phyloP scores from a whole-genome alignment of 2,329 filamentous ascomycete species.

The Ceratocystis eucalypticola region DNA sequence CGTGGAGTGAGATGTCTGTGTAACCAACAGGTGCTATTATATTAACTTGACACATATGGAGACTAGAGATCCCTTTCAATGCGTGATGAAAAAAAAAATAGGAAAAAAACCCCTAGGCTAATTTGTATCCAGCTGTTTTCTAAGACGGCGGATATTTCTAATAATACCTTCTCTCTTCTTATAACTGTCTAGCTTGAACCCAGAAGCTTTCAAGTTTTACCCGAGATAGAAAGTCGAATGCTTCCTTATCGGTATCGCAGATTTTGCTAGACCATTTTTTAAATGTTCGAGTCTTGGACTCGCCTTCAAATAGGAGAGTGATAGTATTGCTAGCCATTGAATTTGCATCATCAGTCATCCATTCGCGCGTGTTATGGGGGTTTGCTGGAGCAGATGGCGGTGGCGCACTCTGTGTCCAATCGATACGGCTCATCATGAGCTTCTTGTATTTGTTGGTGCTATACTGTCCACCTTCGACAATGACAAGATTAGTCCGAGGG shows the following conservation, averaged over 20 bases:
- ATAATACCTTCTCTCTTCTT: neutral
- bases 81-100: no score
- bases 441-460: constrained; percentile 78
- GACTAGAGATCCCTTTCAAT: no score
- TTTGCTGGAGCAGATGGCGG: constrained; percentile 50
- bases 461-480: constrained; percentile 82
- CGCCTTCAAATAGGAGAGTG: constrained; percentile 77
- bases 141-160: neutral
- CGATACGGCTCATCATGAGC: constrained; percentile 82
- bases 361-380: constrained; percentile 50
- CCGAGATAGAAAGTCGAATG: constrained; percentile 63
- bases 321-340: constrained; percentile 75
- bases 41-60: no score
- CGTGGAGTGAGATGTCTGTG: no score
- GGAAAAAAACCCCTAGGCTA: no score
- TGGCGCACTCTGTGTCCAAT: constrained; percentile 81
- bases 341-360: constrained; percentile 68
- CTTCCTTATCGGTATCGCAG: constrained; percentile 86
- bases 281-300: constrained; percentile 67
- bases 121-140: no score
- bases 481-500: constrained; percentile 73
- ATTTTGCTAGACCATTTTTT: constrained; percentile 78
- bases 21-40: no score
- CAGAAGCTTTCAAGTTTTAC: constrained; percentile 93
- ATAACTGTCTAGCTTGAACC: constrained; percentile 26